These are phyloP conservation scores for Priceomyces medius DNA, from an alignment of 805 yeast genomes.

Conservation along the genomic window DNA sequence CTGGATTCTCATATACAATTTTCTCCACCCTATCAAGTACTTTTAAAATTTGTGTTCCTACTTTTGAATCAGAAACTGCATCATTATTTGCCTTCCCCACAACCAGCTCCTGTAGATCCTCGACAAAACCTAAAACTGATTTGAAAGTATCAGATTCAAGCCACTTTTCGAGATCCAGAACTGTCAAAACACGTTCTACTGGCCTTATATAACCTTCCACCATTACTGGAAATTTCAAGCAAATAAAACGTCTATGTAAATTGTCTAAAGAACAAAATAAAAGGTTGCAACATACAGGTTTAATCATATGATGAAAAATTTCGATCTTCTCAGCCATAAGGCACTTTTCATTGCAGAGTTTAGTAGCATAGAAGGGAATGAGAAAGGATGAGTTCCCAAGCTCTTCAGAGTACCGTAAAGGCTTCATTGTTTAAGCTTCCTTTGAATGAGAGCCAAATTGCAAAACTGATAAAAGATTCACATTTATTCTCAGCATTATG, in stretches of 20 bases:
- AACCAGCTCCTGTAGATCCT: constrained; percentile 60
- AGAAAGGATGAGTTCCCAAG: neutral
- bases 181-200: constrained; percentile 46
- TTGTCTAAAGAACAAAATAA: neutral
- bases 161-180: constrained; percentile 66
- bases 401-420: neutral
- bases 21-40: constrained; percentile 44
- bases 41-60: constrained; percentile 31
- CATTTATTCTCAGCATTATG: constrained; percentile 16
- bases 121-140: constrained; percentile 54
- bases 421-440: constrained; percentile 13
- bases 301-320: neutral
- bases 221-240: neutral
- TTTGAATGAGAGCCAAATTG: constrained; percentile 8
- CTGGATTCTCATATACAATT: constrained; percentile 60
- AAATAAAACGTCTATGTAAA: neutral
- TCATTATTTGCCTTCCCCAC: constrained; percentile 58
- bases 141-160: constrained; percentile 47
- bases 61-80: constrained; percentile 33
- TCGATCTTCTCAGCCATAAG: neutral
- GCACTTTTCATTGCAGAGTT: too few species aligned
- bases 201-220: constrained; percentile 12
- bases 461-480: constrained; percentile 12
- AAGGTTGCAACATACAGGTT: constrained; percentile 1
- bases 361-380: neutral